phyloP scores from a whole-genome alignment of 2,329 filamentous ascomycete species.

The Ciborinia camelliae region DNA sequence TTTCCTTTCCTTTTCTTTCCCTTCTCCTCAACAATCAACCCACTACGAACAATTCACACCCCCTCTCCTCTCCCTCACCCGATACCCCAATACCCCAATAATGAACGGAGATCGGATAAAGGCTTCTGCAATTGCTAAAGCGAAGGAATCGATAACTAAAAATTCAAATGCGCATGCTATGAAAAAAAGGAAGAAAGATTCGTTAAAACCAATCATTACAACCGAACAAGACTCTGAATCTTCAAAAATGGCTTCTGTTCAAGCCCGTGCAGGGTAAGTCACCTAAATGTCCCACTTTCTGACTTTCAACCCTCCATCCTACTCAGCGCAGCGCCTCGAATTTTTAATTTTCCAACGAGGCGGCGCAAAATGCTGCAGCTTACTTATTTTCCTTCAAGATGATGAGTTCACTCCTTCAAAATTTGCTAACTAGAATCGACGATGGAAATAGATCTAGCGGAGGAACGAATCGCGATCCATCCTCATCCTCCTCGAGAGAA shows the following conservation, averaged over 20 bases:
- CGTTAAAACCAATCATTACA: slow-evolving; percentile 60
- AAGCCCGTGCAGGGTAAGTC: slow-evolving; percentile 39
- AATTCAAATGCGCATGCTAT: slow-evolving; percentile 47
- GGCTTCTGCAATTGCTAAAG: slow-evolving; percentile 53
- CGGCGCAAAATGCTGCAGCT: slow-evolving; percentile 19
- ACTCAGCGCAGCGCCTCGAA: slow-evolving; percentile 28
- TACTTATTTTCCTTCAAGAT: slow-evolving; percentile 19
- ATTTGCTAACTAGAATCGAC: slow-evolving; percentile 34
- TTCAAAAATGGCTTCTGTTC: slow-evolving; percentile 33
- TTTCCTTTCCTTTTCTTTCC: background rate
- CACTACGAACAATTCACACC: background rate
- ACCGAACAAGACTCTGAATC: slow-evolving; percentile 43
- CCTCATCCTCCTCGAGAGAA: slow-evolving; percentile 69
- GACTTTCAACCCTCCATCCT: slow-evolving; percentile 19
- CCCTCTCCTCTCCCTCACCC: background rate
- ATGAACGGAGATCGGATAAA: slow-evolving; percentile 39
- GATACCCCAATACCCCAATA: slow-evolving; percentile 19
- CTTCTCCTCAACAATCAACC: background rate
- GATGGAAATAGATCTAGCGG: slow-evolving; percentile 33
- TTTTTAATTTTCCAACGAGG: slow-evolving; percentile 13
- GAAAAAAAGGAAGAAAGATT: slow-evolving; percentile 56
- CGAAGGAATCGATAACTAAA: slow-evolving; percentile 49
- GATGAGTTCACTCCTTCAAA: slow-evolving; percentile 35
- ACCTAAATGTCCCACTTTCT: slow-evolving; percentile 20
- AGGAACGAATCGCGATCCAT: slow-evolving; percentile 45